Evolutionary conservation across 208 protist species (phyloP).

Genomic region (Jaenimonas drosophilae): DNA sequence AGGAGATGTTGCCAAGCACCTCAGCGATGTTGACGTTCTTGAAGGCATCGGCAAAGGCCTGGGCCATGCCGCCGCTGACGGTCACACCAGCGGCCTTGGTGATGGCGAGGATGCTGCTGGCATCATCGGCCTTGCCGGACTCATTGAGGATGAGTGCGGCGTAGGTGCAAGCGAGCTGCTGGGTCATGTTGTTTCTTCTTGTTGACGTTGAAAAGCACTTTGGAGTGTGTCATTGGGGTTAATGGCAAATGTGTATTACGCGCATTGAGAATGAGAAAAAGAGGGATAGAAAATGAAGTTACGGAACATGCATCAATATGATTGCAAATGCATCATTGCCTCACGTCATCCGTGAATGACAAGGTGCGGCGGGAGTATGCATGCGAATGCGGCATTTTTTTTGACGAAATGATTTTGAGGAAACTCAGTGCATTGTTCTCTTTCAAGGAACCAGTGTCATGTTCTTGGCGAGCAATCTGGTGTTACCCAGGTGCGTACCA

Average conservation of each 20-base stretch:
- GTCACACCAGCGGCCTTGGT: slow-evolving; percentile 69
- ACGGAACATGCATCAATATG: neutral
- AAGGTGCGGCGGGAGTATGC: too few relatives aligned
- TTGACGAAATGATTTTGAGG: too few relatives aligned
- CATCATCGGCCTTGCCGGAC: slow-evolving; percentile 79
- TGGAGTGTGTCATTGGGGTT: neutral
- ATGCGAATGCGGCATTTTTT: too few relatives aligned
- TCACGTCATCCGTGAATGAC: too few relatives aligned
- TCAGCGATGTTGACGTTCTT: slow-evolving; percentile 37
- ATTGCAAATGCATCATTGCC: neutral
- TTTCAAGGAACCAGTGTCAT: too few relatives aligned
- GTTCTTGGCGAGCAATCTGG: too few relatives aligned
- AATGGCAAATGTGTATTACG: slow-evolving; percentile 1
- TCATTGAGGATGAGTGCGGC: slow-evolving; percentile 91
- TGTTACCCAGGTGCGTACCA: too few relatives aligned
- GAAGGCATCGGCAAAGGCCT: slow-evolving; percentile 53
- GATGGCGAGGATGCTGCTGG: slow-evolving; percentile 38
- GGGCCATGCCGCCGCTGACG: slow-evolving; percentile 66
- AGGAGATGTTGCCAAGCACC: slow-evolving; percentile 64
- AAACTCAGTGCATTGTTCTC: too few relatives aligned
- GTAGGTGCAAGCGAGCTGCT: slow-evolving; percentile 93
- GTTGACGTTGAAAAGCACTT: neutral
- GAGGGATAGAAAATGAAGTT: slow-evolving; percentile 1
- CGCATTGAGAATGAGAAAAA: slow-evolving; percentile 7
- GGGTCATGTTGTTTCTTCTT: slow-evolving; percentile 18